These are phyloP conservation scores for Kurtzmaniella quercitrusa DNA, from an alignment of 1,139 yeast genomes.

Conservation along the genomic window DNA sequence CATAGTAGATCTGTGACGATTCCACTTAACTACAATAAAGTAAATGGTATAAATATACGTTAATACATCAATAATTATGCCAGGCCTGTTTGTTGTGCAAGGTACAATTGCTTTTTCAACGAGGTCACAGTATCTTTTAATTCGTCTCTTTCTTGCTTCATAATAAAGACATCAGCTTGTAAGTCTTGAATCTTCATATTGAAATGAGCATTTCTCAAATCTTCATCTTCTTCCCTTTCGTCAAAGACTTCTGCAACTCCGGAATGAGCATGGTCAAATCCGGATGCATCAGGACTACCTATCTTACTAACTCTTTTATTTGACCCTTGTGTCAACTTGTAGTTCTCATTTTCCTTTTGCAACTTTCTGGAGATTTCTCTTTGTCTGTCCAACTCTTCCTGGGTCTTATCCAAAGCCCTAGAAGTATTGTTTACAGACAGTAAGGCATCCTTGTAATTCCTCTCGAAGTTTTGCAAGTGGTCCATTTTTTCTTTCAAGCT, in stretches of 20 bases:
- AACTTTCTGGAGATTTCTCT: constrained; percentile 55
- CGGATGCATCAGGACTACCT: constrained; percentile 18
- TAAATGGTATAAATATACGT: not conserved
- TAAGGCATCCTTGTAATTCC: constrained; percentile 65
- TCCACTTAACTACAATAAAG: too few relatives aligned
- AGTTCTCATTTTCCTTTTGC: constrained; percentile 64
- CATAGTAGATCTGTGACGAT: too few relatives aligned
- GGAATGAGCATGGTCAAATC: constrained; percentile 12
- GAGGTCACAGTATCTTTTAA: constrained; percentile 60
- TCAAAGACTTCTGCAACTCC: constrained; percentile 13
- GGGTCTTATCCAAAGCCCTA: constrained; percentile 69
- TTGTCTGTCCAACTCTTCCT: constrained; percentile 63
- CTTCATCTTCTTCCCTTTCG: constrained; percentile 44
- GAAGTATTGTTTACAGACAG: constrained; percentile 73
- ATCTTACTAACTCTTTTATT: constrained; percentile 30
- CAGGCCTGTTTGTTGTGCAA: constrained; percentile 14
- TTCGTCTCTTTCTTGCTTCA: constrained; percentile 81
- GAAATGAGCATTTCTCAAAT: constrained; percentile 60
- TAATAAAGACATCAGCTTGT: constrained; percentile 77
- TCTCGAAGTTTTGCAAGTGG: constrained; percentile 40
- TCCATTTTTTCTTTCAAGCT: constrained; percentile 29
- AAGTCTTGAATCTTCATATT: constrained; percentile 76
- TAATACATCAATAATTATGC: not conserved
- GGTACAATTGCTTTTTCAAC: constrained; percentile 55
- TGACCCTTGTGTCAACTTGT: constrained; percentile 50